Percentiles rank a stretch among this genome's conserved stretches.
phyloP scores from a whole-genome alignment of 805 yeast species.

The Candida sphagnicola region DNA sequence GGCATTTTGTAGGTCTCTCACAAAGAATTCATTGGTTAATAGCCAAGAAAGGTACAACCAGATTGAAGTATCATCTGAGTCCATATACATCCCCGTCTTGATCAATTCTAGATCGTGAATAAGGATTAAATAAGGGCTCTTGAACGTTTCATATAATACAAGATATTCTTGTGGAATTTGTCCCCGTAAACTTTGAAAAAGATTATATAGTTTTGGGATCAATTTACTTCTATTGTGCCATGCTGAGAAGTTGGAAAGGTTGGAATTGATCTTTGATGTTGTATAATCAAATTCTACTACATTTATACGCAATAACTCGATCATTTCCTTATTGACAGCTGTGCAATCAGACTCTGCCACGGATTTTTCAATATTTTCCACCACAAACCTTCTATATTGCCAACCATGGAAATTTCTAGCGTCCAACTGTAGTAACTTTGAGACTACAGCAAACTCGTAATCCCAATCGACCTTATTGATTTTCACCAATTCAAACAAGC shows the following conservation, averaged over 20 bases:
- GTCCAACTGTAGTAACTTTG: slow-evolving; percentile 65
- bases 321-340: slow-evolving; percentile 1
- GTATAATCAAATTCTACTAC: slow-evolving; percentile 70
- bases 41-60: slow-evolving; percentile 92
- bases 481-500: slow-evolving; percentile 42
- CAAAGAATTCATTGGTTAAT: slow-evolving; percentile 40
- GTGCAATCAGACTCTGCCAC: slow-evolving; percentile 1
- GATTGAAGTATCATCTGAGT: slow-evolving; percentile 89
- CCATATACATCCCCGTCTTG: slow-evolving; percentile 84
- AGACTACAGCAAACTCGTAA: slow-evolving; percentile 66
- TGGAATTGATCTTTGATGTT: slow-evolving; percentile 68
- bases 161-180: slow-evolving; percentile 3
- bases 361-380: slow-evolving; percentile 32
- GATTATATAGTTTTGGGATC: slow-evolving; percentile 48
- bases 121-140: slow-evolving; percentile 34
- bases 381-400: slow-evolving; percentile 83
- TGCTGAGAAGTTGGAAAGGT: slow-evolving; percentile 92
- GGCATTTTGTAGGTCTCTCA: slow-evolving; percentile 32
- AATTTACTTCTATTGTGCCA: slow-evolving; percentile 87
- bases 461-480: slow-evolving; percentile 59
- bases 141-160: slow-evolving; percentile 17
- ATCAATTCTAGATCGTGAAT: slow-evolving; percentile 60
- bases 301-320: slow-evolving; percentile 22
- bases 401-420: slow-evolving; percentile 92
- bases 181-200: slow-evolving; percentile 6